A percentile compares a stretch with the other conserved stretches of the same genome.
These are phyloP conservation scores for Blumeriella jaapii DNA, from an alignment of 2,329 filamentous ascomycete species.

Conservation along the genomic window DNA sequence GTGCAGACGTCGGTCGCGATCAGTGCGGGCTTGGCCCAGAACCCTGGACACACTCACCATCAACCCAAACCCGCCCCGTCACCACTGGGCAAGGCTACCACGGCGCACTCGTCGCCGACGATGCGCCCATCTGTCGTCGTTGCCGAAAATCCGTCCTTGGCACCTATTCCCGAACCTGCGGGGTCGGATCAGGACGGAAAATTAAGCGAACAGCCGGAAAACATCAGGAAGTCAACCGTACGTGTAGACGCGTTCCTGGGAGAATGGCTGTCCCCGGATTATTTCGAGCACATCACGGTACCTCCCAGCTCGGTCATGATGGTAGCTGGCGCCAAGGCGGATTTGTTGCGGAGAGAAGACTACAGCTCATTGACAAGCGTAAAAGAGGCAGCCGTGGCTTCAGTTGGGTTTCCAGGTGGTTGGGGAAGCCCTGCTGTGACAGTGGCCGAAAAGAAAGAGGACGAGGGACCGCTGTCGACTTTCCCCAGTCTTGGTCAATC, in stretches of 20 bases:
- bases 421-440: constrained; percentile 26
- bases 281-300: constrained; percentile 85
- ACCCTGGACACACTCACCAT: constrained; percentile 28
- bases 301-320: constrained; percentile 80
- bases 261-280: constrained; percentile 89
- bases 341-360: constrained; percentile 68
- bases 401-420: constrained; percentile 29
- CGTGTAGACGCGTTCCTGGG: constrained; percentile 87
- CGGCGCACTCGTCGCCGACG: constrained; percentile 24
- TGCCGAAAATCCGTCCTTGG: constrained; percentile 22
- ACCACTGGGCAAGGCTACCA: constrained; percentile 17
- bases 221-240: constrained; percentile 48
- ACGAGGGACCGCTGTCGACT: constrained; percentile 19
- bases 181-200: constrained; percentile 10
- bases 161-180: constrained; percentile 22
- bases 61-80: constrained; percentile 14
- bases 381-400: constrained; percentile 24
- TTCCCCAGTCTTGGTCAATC: constrained; percentile 21
- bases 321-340: constrained; percentile 79
- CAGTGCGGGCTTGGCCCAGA: constrained; percentile 69
- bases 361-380: constrained; percentile 33
- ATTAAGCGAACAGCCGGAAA: constrained; percentile 12
- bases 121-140: constrained; percentile 19
- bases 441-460: constrained; percentile 18
- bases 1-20: constrained; percentile 86